Percentiles rank a stretch among this genome's conserved stretches.
Evolutionary conservation across 768 basidiomycete species (phyloP).

Genomic region (Termitomyces sp.): DNA sequence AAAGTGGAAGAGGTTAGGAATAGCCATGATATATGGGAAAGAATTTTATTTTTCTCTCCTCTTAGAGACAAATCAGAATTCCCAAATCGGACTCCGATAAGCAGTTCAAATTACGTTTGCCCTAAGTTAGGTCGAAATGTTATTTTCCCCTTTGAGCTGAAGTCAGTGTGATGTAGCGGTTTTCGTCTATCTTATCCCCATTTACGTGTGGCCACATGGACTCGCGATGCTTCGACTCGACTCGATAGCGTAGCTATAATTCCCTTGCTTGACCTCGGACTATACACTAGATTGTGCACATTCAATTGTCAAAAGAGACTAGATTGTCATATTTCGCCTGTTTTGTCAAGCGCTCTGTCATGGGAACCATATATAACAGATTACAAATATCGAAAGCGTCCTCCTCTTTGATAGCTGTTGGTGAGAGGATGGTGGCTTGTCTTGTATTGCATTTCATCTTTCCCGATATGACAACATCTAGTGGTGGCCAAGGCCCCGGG

Average conservation of each 20-base stretch:
- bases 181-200: too few species aligned
- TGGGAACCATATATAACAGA: background rate
- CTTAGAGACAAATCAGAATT: too few species aligned
- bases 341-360: background rate
- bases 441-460: background rate
- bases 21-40: too few species aligned
- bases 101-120: too few species aligned
- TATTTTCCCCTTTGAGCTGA: too few species aligned
- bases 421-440: background rate
- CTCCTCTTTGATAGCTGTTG: background rate
- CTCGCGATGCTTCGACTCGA: too few species aligned
- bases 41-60: too few species aligned
- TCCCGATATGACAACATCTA: background rate
- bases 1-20: too few species aligned
- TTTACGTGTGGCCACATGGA: too few species aligned
- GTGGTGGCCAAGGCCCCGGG: background rate
- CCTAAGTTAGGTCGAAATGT: too few species aligned
- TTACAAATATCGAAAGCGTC: background rate
- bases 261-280: background rate
- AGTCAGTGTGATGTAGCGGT: too few species aligned
- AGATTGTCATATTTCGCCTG: background rate
- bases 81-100: too few species aligned
- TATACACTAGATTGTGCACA: background rate
- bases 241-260: background rate
- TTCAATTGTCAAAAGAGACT: background rate